Evolutionary conservation across 1,284 basidiomycete species (phyloP), one percentile per base, ranked within the genome.

Genomic region (Leccinum solheimii): DNA sequence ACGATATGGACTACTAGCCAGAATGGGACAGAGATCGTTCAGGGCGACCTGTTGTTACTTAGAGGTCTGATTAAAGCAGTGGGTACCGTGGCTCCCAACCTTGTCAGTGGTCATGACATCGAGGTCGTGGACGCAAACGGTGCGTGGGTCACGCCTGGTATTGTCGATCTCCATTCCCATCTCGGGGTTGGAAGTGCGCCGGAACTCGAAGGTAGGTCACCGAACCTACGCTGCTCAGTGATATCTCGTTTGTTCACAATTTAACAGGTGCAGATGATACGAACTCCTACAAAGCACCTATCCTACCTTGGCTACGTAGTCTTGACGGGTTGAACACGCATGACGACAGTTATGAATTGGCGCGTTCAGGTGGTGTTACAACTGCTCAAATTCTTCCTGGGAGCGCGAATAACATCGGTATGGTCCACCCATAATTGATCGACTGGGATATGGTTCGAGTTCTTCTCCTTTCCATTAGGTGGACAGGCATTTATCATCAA

Each of bases 151-250:
- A 89, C 88, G 1, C 87, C 88, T 61, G 88, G 88, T 16, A 77
- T 87, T 59, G 87, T 94, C 43, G 91, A 94, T 70, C 77, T 94
- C 64, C 88, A 96, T 75, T 91, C 90, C 2, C 93, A 95, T 70
- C 75, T 94, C 21, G 93, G 91, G 1, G 77, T 94, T 7, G 75
- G 86, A 64, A 82, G 87, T 57, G 72, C 83, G 2, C 92, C 92
- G 0, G 69, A 77, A 16, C 76, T 86, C 27, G 64, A 69, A 23
- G 88, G 88, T 75, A 61, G 66, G 67, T 61, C 32, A 34, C 32
- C 32, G 32, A 21, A 32, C 19, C 2, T 9, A 23, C 3, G 16
- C 3, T 26, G 9, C 16, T 8, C 32, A 34, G 32, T 34, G 32
- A 13, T 13, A 34, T 13, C 32, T 14, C 11, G 5, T 26, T 43